phyloP scores from a whole-genome alignment of 805 yeast species.

The Ogataea degrootiae region DNA sequence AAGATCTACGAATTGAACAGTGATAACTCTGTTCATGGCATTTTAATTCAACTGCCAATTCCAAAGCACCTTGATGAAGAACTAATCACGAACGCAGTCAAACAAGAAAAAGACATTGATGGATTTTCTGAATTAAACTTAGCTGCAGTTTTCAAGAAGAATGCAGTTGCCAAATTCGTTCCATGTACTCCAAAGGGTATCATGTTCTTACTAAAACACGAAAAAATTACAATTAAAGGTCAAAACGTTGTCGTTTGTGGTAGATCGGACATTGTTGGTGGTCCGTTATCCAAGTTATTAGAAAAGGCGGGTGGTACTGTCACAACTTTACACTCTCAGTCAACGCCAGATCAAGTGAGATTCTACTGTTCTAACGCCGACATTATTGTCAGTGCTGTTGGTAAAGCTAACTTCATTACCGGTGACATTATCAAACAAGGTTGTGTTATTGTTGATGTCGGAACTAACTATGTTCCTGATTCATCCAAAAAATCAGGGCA shows the following conservation, averaged over 20 bases:
- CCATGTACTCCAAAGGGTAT: conserved; percentile 98
- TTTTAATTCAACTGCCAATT: conserved; percentile 85
- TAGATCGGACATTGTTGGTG: conserved; percentile 93
- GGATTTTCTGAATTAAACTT: conserved; percentile 88
- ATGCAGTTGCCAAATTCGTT: conserved; percentile 74
- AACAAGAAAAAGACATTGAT: conserved; percentile 84
- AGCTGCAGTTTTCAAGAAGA: conserved; percentile 85
- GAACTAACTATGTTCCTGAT: conserved; percentile 86
- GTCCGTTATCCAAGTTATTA: conserved; percentile 83
- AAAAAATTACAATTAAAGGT: conserved; percentile 67
- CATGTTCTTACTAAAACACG: conserved; percentile 68
- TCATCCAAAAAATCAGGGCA: conserved; percentile 68
- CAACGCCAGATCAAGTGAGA: conserved; percentile 53
- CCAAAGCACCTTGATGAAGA: conserved; percentile 80
- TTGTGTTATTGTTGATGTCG: conserved; percentile 88
- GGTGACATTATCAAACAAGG: conserved; percentile 87
- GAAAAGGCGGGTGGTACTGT: conserved; percentile 83
- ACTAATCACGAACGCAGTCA: conserved; percentile 74
- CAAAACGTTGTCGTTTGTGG: conserved; percentile 88
- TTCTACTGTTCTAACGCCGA: conserved; percentile 63
- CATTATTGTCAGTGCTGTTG: conserved; percentile 88
- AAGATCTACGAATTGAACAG: conserved; percentile 61
- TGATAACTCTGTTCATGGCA: conserved; percentile 77
- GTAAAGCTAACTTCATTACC: conserved; percentile 76
- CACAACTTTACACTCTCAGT: conserved; percentile 75